Evolutionary conservation across 345 rosid species (phyloP).

Genomic region (Adansonia digitata): DNA sequence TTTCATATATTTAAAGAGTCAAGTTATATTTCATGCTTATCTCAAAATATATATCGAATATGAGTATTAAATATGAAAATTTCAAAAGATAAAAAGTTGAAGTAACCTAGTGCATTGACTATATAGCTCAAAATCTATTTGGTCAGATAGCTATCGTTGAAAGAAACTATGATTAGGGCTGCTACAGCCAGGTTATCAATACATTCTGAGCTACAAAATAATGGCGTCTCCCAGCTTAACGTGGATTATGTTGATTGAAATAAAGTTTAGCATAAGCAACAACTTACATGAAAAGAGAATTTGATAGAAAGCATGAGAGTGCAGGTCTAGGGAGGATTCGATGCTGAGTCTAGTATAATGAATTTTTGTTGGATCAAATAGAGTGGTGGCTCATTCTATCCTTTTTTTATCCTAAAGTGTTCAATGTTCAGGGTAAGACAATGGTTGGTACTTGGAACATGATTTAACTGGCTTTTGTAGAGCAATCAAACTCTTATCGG

Average conservation of each 20-base stretch:
- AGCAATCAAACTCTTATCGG: neutral
- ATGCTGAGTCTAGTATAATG: neutral
- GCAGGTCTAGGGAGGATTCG: neutral
- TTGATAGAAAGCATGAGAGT: neutral
- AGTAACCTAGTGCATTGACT: too few species aligned
- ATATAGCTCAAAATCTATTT: slow-evolving; percentile 56
- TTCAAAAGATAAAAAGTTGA: too few species aligned
- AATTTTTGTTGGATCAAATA: neutral
- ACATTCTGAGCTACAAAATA: neutral
- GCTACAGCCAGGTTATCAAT: slow-evolving; percentile 34
- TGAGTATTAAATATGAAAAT: too few species aligned
- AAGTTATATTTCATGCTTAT: too few species aligned
- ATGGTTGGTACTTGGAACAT: neutral
- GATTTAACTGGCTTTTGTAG: too few species aligned
- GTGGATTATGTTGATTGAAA: neutral
- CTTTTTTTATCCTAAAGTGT: neutral
- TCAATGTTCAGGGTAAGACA: neutral
- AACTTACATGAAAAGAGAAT: neutral
- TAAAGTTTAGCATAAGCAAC: neutral
- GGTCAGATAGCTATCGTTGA: slow-evolving; percentile 67
- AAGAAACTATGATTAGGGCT: slow-evolving; percentile 50
- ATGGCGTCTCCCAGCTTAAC: neutral
- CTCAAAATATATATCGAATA: too few species aligned
- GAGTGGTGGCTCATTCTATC: neutral
- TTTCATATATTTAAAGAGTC: too few species aligned